These are phyloP conservation scores for Fraxinus excelsior DNA, from an alignment of 257 asterid genomes.

Conservation along the genomic window DNA sequence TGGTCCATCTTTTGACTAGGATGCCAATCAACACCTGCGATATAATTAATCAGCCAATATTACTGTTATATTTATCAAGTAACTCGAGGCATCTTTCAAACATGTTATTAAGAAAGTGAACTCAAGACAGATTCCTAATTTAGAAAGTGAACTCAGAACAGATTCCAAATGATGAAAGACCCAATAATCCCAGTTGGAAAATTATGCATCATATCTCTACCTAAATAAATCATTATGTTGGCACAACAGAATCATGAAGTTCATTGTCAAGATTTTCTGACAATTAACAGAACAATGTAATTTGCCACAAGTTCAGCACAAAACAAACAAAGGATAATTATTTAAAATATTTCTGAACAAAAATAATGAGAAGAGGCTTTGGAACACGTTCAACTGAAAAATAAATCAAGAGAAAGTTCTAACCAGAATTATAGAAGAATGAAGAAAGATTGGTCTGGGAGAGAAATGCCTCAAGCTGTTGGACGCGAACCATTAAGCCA, in stretches of 20 bases:
- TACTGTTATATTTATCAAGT: conserved; percentile 18
- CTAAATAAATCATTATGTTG: background rate
- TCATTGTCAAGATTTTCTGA: background rate
- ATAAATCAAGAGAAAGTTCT: conserved; percentile 30
- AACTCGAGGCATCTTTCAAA: conserved; percentile 15
- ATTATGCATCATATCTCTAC: background rate
- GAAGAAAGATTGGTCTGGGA: conserved; percentile 86
- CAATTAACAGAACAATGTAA: background rate
- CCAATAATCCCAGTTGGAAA: conserved; percentile 1
- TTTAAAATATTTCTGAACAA: background rate
- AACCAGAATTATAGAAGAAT: conserved; percentile 71
- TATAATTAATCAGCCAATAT: conserved; percentile 23
- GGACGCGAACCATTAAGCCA: conserved; percentile 71
- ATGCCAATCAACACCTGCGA: conserved; percentile 90
- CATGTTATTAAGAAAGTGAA: background rate
- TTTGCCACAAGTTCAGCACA: background rate
- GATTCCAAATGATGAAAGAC: conserved; percentile 2
- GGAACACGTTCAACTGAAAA: background rate
- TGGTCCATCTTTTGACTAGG: conserved; percentile 59
- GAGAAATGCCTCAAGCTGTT: conserved; percentile 91
- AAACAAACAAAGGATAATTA: background rate
- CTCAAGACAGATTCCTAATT: background rate
- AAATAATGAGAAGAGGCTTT: background rate
- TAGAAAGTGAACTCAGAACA: background rate
- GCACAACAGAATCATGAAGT: background rate